phyloP scores from a whole-genome alignment of 208 protist species.

The Strigomonas galati region DNA sequence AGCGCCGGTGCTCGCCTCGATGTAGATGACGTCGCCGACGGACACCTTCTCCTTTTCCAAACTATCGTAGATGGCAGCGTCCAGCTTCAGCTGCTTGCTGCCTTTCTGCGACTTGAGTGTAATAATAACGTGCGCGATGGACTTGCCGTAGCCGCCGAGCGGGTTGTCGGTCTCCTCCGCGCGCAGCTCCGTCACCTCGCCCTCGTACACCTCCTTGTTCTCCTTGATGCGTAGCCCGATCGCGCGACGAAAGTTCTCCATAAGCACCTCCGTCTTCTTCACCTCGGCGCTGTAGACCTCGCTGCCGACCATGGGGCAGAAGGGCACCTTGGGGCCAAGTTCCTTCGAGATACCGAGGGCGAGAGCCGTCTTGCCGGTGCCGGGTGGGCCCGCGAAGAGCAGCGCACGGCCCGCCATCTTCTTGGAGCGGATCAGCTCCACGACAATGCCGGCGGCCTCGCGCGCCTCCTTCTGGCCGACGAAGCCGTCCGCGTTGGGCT shows the following conservation, averaged over 20 bases:
- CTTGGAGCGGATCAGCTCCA: conserved; percentile 98
- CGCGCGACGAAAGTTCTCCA: conserved; percentile 99
- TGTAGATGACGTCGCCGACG: conserved; percentile 99
- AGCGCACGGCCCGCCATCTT: conserved; percentile 99
- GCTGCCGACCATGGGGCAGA: conserved; percentile 98
- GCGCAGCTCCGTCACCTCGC: conserved; percentile 98
- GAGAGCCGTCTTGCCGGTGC: conserved; percentile 98
- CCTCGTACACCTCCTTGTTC: conserved; percentile 99
- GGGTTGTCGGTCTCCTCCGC: conserved; percentile 98
- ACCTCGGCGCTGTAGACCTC: conserved; percentile 99
- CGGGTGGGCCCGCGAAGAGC: conserved; percentile 99
- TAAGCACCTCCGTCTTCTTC: conserved; percentile 99
- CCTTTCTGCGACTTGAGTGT: conserved; percentile 98
- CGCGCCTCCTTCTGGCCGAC: conserved; percentile 98
- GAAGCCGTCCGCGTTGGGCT: conserved; percentile 90
- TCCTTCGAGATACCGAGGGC: conserved; percentile 98
- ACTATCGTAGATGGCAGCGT: conserved; percentile 98
- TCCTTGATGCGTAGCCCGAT: conserved; percentile 99
- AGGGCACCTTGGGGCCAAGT: conserved; percentile 99
- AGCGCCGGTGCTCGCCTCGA: conserved; percentile 98
- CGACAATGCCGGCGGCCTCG: conserved; percentile 97
- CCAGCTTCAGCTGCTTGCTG: conserved; percentile 98
- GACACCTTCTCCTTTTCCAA: conserved; percentile 98
- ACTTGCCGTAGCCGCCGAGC: conserved; percentile 98
- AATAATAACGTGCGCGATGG: conserved; percentile 98